Conservation (phyloP, 2,329 filamentous ascomycete species). For the Diplodia mutila region DNA sequence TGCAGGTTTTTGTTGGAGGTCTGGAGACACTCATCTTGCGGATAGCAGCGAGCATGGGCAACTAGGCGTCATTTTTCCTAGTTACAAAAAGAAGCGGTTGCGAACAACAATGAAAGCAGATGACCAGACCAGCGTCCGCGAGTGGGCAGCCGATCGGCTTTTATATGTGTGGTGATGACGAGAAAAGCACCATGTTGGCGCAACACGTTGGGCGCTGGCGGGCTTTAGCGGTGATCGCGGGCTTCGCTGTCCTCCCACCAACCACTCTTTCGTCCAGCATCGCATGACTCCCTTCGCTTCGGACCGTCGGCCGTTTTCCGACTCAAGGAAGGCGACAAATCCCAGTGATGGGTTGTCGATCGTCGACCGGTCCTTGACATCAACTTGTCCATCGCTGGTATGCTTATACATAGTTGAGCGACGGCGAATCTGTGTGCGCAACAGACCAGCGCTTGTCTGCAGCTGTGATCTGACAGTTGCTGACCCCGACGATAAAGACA, state of each 20-base stretch:
- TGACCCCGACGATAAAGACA: not conserved
- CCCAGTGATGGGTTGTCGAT: slow-evolving; percentile 4
- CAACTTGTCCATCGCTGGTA: not conserved
- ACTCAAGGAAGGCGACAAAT: slow-evolving; percentile 1
- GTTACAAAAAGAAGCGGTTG: slow-evolving; percentile 11
- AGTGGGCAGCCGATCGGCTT: not conserved
- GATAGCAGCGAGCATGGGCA: slow-evolving; percentile 1
- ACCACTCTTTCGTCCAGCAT: slow-evolving; percentile 1
- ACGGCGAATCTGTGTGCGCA: not conserved
- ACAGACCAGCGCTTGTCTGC: not conserved
- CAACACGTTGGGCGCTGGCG: slow-evolving; percentile 12
- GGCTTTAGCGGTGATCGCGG: slow-evolving; percentile 20
- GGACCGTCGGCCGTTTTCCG: not conserved
- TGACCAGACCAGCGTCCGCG: not conserved
- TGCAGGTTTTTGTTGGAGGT: slow-evolving; percentile 12
- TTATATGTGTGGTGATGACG: slow-evolving; percentile 9
- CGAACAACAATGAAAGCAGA: not conserved
- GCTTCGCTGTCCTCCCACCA: slow-evolving; percentile 17
- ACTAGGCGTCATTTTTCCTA: slow-evolving; percentile 6
- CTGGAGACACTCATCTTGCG: slow-evolving; percentile 20
- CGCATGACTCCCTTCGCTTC: slow-evolving; percentile 9
- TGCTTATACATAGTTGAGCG: not conserved
- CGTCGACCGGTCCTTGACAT: slow-evolving; percentile 3
- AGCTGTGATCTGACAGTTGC: not conserved
- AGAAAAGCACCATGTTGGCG: slow-evolving; percentile 1